Evolutionary conservation across 1,284 basidiomycete genomes (phyloP), one percentile per base, ranked within the genome.

Genomic region (Naganishia sp.): DNA sequence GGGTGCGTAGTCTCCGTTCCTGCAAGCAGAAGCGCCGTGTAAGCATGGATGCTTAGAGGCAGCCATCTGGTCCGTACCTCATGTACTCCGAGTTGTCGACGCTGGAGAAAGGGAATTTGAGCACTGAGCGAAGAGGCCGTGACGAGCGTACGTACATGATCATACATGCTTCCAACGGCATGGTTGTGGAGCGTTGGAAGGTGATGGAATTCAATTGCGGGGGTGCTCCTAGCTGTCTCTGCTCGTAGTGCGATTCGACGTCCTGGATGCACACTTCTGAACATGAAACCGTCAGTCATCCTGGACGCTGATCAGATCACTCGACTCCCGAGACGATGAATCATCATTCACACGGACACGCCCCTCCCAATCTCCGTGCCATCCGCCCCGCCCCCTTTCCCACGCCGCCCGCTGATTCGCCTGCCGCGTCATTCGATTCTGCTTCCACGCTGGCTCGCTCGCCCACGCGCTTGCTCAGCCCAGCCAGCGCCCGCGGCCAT

Each of bases 11-110:
- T 98, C 94, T 50, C 94, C 94, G 80, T 98, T 98, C 50, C 77
- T 83, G 21, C 2, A 21, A 54, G 21, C 28, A 5, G 5, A 28
- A 28, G 28, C 28, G 28, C 28, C 28, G 28, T 28, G 28, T 28
- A 46, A 52, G 15, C 43, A n/a, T 21, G 53, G 28, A 41, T 21
- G 75, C 72, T 51, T 43, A 31, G 31, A 47, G 28, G 31, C 7
- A n/a, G 13, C 41, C 21, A 45, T 9, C 47, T 39, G 42, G 11
- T 28, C 66, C 76, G 39, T 60, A 79, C 72, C 90, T 86, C 91
- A 94, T 94, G 81, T 89, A 94, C 80, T 94, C 92, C 4, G 92
- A 94, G 77, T 94, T 94, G 84, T 94, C 92, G 71, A 94, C 87
- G 47, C 94, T 85, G 72, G 10, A 28, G 46, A 42, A 21, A 51